A percentile compares a stretch with the other conserved stretches of the same genome.
Evolutionary conservation across 1,139 yeast species (phyloP).

Genomic region (Suhomyces bolitotheri): DNA sequence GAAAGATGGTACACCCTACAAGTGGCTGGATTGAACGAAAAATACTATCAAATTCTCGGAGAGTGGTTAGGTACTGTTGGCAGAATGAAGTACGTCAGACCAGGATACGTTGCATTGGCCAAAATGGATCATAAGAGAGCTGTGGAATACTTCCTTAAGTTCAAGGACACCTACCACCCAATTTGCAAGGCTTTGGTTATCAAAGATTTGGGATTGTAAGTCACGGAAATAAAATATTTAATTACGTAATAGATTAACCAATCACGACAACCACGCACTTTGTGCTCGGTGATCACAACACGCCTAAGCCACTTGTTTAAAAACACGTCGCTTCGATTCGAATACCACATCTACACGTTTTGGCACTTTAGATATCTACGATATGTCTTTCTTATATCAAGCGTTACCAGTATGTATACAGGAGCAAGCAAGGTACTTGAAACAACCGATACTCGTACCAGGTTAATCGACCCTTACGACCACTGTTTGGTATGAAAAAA

Average conservation of each 20-base stretch:
- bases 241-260: constrained; percentile 4
- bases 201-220: constrained; percentile 58
- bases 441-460: too few relatives aligned
- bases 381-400: constrained; percentile 15
- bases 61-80: constrained; percentile 91
- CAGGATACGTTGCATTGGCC: constrained; percentile 70
- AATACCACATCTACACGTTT: not conserved
- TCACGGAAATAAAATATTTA: not conserved
- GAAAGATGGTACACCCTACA: constrained; percentile 75
- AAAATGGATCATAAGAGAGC: constrained; percentile 69
- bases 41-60: constrained; percentile 56
- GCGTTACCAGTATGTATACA: constrained; percentile 12
- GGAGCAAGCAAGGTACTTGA: too few relatives aligned
- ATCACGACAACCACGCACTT: not conserved
- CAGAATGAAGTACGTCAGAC: constrained; percentile 92
- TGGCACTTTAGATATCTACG: not conserved
- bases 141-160: constrained; percentile 57
- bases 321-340: constrained; percentile 10
- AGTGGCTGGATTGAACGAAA: constrained; percentile 47
- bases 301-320: constrained; percentile 8
- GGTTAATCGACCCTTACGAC: too few relatives aligned
- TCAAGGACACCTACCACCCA: constrained; percentile 71
- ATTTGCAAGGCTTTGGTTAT: constrained; percentile 77
- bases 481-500: too few relatives aligned
- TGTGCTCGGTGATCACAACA: constrained; percentile 4